Conservation (phyloP, 2,329 filamentous ascomycete genomes). For the Mycosphaerella arachidis region DNA sequence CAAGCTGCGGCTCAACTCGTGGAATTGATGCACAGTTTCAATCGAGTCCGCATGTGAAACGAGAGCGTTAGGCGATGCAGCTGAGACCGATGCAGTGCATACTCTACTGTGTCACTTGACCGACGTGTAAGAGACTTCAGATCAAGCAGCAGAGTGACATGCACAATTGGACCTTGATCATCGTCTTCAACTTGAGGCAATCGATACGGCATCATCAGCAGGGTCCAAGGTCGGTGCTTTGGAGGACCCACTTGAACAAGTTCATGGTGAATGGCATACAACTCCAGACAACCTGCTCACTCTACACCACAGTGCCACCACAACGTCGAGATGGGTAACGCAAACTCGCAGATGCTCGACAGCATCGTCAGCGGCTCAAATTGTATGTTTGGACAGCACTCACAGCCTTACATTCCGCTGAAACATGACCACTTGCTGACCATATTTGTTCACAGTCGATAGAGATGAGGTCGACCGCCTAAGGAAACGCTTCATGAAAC, state of each 20-base stretch:
- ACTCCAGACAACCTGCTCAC: not conserved
- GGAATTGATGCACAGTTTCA: not conserved
- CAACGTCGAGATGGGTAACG: slow-evolving; percentile 47
- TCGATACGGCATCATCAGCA: not conserved
- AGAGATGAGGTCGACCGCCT: slow-evolving; percentile 94
- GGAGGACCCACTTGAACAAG: not conserved
- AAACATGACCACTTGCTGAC: slow-evolving; percentile 17
- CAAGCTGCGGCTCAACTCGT: not conserved
- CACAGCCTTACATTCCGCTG: not conserved
- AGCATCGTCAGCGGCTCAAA: slow-evolving; percentile 96
- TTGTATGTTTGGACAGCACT: slow-evolving; percentile 57
- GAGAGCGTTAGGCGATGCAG: not conserved
- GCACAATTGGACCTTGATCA: not conserved
- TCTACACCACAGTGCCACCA: slow-evolving; percentile 11
- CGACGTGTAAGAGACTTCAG: not conserved
- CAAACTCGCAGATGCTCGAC: slow-evolving; percentile 71
- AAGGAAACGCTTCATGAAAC: slow-evolving; percentile 97
- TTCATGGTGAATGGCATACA: slow-evolving; percentile 1
- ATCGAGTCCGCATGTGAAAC: not conserved
- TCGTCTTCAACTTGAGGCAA: slow-evolving; percentile 1
- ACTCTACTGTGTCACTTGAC: not conserved
- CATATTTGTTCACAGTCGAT: slow-evolving; percentile 62
- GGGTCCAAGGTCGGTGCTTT: not conserved
- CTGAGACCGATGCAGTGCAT: not conserved
- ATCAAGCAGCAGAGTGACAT: not conserved